phyloP scores from a whole-genome alignment of 768 basidiomycete species.

The Termitomyces sp. region DNA sequence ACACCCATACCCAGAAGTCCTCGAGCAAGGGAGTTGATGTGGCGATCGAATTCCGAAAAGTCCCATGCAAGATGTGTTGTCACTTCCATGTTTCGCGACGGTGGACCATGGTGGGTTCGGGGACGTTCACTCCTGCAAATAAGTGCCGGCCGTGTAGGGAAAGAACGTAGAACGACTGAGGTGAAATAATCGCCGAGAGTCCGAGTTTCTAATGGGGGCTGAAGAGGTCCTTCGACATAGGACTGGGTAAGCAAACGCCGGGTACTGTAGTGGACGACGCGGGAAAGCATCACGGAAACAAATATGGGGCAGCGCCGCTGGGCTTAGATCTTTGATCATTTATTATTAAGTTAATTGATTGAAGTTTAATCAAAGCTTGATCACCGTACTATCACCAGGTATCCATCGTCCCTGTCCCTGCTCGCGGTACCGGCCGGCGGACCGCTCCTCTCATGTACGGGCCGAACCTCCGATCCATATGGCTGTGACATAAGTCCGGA shows the following conservation, averaged over 20 bases:
- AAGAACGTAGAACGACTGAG: conserved; percentile 47
- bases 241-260: conserved; percentile 40
- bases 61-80: conserved; percentile 64
- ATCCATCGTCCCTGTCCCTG: no score
- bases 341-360: no score
- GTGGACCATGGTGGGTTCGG: conserved; percentile 58
- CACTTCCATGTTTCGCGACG: conserved; percentile 45
- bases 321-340: no score
- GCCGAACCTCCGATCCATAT: no score
- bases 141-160: conserved; percentile 55
- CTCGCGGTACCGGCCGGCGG: no score
- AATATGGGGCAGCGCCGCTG: no score
- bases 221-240: conserved; percentile 50
- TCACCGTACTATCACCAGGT: no score
- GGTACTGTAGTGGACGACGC: background rate
- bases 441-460: no score
- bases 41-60: conserved; percentile 64
- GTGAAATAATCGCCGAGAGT: conserved; percentile 65
- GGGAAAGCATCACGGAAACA: background rate
- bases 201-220: conserved; percentile 51
- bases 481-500: no score
- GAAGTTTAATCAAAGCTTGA: no score
- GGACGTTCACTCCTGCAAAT: conserved; percentile 60
- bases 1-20: conserved; percentile 71
- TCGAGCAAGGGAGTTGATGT: conserved; percentile 64